phyloP scores from a whole-genome alignment of 176 grass and related monocot species.

The Echinochloa phyllopogon region DNA sequence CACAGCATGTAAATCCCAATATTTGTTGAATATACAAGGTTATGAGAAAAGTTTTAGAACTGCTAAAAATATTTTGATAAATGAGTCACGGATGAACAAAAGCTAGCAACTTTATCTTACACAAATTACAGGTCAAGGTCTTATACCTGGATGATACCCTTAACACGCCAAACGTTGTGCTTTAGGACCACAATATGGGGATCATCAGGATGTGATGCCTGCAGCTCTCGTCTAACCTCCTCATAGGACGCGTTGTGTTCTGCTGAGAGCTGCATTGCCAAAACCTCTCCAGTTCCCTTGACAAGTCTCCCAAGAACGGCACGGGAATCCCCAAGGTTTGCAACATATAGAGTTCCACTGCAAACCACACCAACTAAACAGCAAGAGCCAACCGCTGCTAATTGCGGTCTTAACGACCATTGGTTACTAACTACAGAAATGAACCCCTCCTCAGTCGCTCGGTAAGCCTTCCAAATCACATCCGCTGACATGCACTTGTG shows the following conservation, averaged over 20 bases:
- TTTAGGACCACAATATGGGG: slow-evolving; percentile 76
- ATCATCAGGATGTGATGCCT: slow-evolving; percentile 80
- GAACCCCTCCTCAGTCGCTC: slow-evolving; percentile 83
- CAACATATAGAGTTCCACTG: slow-evolving; percentile 67
- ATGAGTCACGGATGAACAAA: too few relatives aligned
- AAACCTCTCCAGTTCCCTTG: slow-evolving; percentile 75
- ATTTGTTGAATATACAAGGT: not conserved
- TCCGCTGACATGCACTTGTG: slow-evolving; percentile 77
- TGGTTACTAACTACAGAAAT: slow-evolving; percentile 72
- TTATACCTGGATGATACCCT: slow-evolving; percentile 89
- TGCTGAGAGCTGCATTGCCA: slow-evolving; percentile 78
- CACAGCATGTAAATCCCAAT: not conserved
- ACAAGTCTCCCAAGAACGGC: slow-evolving; percentile 74
- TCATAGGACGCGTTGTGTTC: slow-evolving; percentile 86
- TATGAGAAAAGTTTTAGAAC: not conserved
- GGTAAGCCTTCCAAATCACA: slow-evolving; percentile 72
- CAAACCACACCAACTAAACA: slow-evolving; percentile 77
- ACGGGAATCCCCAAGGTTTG: slow-evolving; percentile 82
- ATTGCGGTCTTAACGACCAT: slow-evolving; percentile 70
- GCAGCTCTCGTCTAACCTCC: slow-evolving; percentile 75
- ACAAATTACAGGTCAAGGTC: slow-evolving; percentile 6
- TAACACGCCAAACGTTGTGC: slow-evolving; percentile 92
- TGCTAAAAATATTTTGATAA: slow-evolving; percentile 1
- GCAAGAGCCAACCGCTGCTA: slow-evolving; percentile 91
- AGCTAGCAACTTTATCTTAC: not conserved